Evolutionary conservation across 139 green algal genomes (phyloP).

Genomic region (Klebsormidium nitens): DNA sequence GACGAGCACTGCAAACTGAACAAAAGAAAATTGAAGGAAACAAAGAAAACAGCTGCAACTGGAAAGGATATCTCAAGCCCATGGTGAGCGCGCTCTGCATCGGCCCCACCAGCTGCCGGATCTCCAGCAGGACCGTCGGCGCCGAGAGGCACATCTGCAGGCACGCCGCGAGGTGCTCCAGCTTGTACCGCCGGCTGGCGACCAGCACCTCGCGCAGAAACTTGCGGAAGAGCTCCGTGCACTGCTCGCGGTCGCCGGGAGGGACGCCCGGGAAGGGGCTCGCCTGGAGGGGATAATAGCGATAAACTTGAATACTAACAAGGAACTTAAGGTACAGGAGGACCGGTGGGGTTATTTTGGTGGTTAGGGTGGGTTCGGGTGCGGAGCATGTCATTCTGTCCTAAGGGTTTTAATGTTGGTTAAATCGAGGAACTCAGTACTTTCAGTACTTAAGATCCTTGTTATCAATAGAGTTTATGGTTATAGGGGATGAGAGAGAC

Average conservation of each 20-base stretch:
- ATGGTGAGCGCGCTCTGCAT: background rate
- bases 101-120: background rate
- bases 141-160: slow-evolving; percentile 6
- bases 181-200: slow-evolving; percentile 5
- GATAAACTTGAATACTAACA: too few relatives aligned
- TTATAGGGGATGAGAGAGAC: too few relatives aligned
- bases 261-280: too few relatives aligned
- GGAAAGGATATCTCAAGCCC: slow-evolving; percentile 17
- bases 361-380: too few relatives aligned
- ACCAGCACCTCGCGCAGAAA: slow-evolving; percentile 19
- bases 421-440: too few relatives aligned
- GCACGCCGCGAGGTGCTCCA: slow-evolving; percentile 12
- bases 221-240: background rate
- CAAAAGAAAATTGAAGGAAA: slow-evolving; percentile 5
- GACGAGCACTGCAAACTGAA: slow-evolving; percentile 3
- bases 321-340: too few relatives aligned
- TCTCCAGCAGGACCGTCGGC: slow-evolving; percentile 8
- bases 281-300: too few relatives aligned
- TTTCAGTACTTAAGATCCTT: too few relatives aligned
- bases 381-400: too few relatives aligned
- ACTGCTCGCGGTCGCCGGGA: slow-evolving; percentile 1
- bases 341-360: too few relatives aligned
- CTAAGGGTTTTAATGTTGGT: too few relatives aligned
- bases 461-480: too few relatives aligned
- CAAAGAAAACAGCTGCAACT: background rate